Conservation (phyloP, 2,329 filamentous ascomycete species). For the Sclerotiophoma versabilis region DNA sequence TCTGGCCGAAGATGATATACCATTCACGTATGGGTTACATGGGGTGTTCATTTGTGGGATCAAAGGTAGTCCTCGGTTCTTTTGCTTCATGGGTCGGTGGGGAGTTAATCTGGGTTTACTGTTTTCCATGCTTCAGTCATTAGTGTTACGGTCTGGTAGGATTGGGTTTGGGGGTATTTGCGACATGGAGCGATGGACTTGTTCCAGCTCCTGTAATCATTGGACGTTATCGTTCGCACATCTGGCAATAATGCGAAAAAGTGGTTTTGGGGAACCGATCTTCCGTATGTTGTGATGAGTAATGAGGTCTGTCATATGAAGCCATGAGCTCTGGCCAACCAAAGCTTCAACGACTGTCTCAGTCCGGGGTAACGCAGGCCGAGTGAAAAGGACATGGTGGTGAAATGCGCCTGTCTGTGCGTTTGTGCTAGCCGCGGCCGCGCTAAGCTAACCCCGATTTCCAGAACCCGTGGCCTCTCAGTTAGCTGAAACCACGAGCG, state of each 20-base stretch:
- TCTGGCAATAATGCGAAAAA: conserved; percentile 41
- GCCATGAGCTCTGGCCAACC: conserved; percentile 4
- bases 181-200: conserved; percentile 21
- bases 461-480: conserved; percentile 21
- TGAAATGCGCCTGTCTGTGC: conserved; percentile 15
- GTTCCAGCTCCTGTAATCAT: conserved; percentile 28
- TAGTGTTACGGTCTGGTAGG: conserved; percentile 19
- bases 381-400: conserved; percentile 11
- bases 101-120: conserved; percentile 37
- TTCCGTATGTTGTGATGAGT: background rate
- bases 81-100: conserved; percentile 27
- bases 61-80: conserved; percentile 31
- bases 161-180: conserved; percentile 28
- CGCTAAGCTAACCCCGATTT: conserved; percentile 14
- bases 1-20: conserved; percentile 40
- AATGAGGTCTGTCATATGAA: background rate
- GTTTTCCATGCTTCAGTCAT: conserved; percentile 18
- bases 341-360: background rate
- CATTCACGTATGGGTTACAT: conserved; percentile 37
- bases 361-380: conserved; percentile 16
- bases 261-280: conserved; percentile 22
- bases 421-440: conserved; percentile 4
- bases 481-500: conserved; percentile 13
- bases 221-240: conserved; percentile 31
- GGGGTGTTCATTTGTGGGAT: conserved; percentile 40